These are phyloP conservation scores for Rhizophora apiculata DNA, from an alignment of 345 rosid species.

Conservation along the genomic window DNA sequence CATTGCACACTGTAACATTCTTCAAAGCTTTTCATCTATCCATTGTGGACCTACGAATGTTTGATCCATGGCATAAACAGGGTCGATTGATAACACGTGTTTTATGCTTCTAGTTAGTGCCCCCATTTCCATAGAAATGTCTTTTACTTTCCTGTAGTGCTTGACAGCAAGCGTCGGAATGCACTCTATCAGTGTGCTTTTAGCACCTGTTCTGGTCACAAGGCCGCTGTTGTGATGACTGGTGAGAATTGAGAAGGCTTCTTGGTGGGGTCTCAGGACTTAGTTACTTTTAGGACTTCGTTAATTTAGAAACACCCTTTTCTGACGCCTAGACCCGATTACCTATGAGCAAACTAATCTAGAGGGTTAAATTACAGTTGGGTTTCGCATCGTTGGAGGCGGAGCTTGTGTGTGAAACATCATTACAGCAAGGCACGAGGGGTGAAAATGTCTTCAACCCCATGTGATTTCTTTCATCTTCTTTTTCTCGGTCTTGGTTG, in stretches of 20 bases:
- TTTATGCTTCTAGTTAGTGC: not conserved
- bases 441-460: conserved; percentile 17
- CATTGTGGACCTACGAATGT: not conserved
- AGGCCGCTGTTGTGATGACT: not conserved
- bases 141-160: conserved; percentile 12
- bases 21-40: not conserved
- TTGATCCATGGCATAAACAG: too few species aligned
- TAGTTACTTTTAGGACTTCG: not conserved
- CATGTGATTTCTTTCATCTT: conserved; percentile 21
- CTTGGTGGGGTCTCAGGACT: conserved; percentile 10
- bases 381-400: conserved; percentile 26
- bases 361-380: conserved; percentile 16
- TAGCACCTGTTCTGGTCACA: not conserved
- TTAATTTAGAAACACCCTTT: not conserved
- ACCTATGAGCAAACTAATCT: conserved; percentile 4
- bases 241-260: not conserved
- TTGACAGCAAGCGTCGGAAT: conserved; percentile 20
- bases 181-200: conserved; percentile 1
- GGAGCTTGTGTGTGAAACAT: conserved; percentile 25
- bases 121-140: not conserved
- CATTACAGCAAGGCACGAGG: conserved; percentile 29
- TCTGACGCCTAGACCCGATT: conserved; percentile 10
- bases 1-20: not conserved
- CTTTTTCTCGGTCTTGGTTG: not conserved
- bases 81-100: too few species aligned